These are phyloP conservation scores for Thuidium tamariscinum DNA, from an alignment of 225 moss, liverwort and hornwort genomes.

Conservation along the genomic window DNA sequence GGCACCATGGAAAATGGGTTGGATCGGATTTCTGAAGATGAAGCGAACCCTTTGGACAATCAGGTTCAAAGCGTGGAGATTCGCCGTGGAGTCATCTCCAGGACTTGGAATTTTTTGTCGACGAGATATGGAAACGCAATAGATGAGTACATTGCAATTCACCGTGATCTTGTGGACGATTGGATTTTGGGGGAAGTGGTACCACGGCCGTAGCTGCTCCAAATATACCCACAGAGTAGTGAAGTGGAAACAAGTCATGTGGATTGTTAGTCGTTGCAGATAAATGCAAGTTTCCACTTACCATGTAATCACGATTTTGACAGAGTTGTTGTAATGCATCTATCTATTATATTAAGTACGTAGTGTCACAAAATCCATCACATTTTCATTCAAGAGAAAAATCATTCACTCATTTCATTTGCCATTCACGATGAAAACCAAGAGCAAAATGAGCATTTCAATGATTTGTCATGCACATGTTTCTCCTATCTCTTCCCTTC, in stretches of 20 bases:
- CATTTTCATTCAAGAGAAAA: too few species aligned
- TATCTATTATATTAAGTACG: too few species aligned
- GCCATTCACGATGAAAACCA: too few species aligned
- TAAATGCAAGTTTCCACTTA: not conserved
- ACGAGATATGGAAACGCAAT: not conserved
- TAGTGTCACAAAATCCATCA: too few species aligned
- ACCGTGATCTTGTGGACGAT: not conserved
- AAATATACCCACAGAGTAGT: not conserved
- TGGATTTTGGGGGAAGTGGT: not conserved
- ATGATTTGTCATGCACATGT: too few species aligned
- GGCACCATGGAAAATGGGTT: not conserved
- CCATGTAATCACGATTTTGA: not conserved
- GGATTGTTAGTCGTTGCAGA: not conserved
- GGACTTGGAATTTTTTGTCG: not conserved
- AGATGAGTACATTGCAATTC: not conserved
- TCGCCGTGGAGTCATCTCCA: not conserved
- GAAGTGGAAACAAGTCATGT: not conserved
- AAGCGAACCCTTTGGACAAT: not conserved
- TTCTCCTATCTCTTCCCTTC: too few species aligned
- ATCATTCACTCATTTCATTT: too few species aligned
- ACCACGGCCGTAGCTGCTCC: not conserved
- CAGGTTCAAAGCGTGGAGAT: not conserved
- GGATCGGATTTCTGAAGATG: not conserved
- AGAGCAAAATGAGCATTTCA: accelerated
- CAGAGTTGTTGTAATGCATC: not conserved